phyloP scores from a whole-genome alignment of 805 yeast species.

The Suhomyces kilbournensis region DNA sequence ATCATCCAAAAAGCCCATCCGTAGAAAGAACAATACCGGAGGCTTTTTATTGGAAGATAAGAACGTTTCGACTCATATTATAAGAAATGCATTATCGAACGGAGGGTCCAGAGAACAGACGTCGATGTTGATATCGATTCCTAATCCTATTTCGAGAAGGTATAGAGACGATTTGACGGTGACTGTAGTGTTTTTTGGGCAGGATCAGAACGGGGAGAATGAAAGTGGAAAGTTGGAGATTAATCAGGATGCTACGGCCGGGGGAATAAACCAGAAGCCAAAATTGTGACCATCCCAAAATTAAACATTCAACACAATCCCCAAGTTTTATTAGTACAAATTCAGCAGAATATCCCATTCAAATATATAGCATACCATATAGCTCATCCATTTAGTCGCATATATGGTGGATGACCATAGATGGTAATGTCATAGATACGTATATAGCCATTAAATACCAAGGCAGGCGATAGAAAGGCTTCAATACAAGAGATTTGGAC shows the following conservation, averaged over 20 bases:
- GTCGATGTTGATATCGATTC: slow-evolving; percentile 83
- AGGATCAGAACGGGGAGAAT: slow-evolving; percentile 40
- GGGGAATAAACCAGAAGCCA: slow-evolving; percentile 50
- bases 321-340: too few species aligned
- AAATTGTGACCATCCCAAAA: too few species aligned
- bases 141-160: slow-evolving; percentile 84
- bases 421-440: too few species aligned
- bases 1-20: slow-evolving; percentile 70
- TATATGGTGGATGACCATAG: too few species aligned
- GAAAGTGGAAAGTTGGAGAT: slow-evolving; percentile 52
- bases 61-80: slow-evolving; percentile 88
- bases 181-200: slow-evolving; percentile 91
- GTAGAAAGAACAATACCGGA: slow-evolving; percentile 44
- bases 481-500: too few species aligned
- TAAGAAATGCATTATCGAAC: slow-evolving; percentile 83
- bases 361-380: too few species aligned
- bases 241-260: slow-evolving; percentile 56
- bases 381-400: too few species aligned
- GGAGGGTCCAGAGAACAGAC: slow-evolving; percentile 90
- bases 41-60: slow-evolving; percentile 71
- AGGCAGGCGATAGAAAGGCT: too few species aligned
- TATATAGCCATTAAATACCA: too few species aligned
- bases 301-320: too few species aligned
- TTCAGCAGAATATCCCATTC: too few species aligned
- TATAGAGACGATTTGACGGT: slow-evolving; percentile 96